Base-by-base conservation (phyloP, 169 alveolate genomes). In the Cryptosporidium tyzzeri region DNA sequence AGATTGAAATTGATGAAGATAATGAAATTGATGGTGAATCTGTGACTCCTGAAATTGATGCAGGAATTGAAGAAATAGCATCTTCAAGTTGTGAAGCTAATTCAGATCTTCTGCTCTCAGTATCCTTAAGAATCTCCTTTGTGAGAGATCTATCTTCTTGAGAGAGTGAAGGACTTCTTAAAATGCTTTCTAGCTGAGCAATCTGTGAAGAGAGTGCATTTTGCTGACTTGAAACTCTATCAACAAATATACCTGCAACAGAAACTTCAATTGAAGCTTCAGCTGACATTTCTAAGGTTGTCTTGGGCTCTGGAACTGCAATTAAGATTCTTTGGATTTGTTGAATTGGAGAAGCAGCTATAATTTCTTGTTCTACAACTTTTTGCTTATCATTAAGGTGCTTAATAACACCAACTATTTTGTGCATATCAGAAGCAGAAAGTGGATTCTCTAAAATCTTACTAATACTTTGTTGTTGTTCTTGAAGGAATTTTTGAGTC, bases 151-250 rank as follows among this genome's bases (percentile, higher is more conserved):
- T 58, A 50, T 80, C 89, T 12, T 59, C 89, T 7, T 59, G 61
- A 12, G 89, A 80, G 16, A 80, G 62, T 21, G 89, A 37, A n/a
- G 89, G 89, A 44, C 75, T 59, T 31, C 68, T 59, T n/a, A 80
- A 8, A n/a, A 80, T 45, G 5, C 51, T 67, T 33, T 62, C 73
- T 29, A 80, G 35, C 62, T 80, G 89, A 29, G 65, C 41, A 33
- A 62, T 59, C 35, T 80, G 89, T 0, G 73, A 65, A 16, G 59
- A 12, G 51, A 80, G 68, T 8, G 50, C 55, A 48, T 44, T 55
- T 23, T 65, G 59, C 29, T 80, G 89, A n/a, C 26, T 61, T 8
- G 73, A 41, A 5, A 80, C 18, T 2, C 69, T 31, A 0, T 80
- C 68, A n/a, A 80, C 14, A 14, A 41, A 80, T 9, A 62, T 41